These are phyloP conservation scores for Fragaria iinumae DNA, from an alignment of 306 rosid genomes.

Conservation along the genomic window DNA sequence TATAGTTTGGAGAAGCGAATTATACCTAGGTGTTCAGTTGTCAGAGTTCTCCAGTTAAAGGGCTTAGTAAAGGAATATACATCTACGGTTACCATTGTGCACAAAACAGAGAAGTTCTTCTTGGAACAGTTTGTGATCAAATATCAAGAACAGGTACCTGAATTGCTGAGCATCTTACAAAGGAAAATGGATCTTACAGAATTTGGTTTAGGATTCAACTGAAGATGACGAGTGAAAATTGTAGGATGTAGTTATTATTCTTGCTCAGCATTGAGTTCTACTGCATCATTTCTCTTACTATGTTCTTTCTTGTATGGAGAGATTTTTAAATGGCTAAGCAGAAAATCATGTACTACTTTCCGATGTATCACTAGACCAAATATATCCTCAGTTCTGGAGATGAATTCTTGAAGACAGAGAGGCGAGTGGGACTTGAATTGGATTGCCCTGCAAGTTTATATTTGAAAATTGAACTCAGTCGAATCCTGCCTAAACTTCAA, in stretches of 20 bases:
- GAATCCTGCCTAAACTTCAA: no score
- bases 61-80: conserved; percentile 8
- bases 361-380: no score
- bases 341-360: not conserved
- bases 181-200: not conserved
- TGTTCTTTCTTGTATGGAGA: not conserved
- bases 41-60: conserved; percentile 26
- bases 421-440: no score
- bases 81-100: not conserved
- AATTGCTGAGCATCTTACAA: not conserved
- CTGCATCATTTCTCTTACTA: not conserved
- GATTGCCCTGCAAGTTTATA: no score
- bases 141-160: conserved; percentile 8
- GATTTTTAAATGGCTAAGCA: not conserved
- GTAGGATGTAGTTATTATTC: not conserved
- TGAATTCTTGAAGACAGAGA: no score
- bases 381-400: no score
- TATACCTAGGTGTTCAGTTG: conserved; percentile 44
- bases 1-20: conserved; percentile 35
- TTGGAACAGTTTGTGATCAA: conserved; percentile 6
- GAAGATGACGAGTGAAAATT: not conserved
- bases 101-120: not conserved
- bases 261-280: not conserved
- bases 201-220: not conserved
- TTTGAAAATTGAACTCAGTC: no score